Base-by-base conservation (phyloP, 148 eudicot genomes). In the Agrostemma githago region DNA sequence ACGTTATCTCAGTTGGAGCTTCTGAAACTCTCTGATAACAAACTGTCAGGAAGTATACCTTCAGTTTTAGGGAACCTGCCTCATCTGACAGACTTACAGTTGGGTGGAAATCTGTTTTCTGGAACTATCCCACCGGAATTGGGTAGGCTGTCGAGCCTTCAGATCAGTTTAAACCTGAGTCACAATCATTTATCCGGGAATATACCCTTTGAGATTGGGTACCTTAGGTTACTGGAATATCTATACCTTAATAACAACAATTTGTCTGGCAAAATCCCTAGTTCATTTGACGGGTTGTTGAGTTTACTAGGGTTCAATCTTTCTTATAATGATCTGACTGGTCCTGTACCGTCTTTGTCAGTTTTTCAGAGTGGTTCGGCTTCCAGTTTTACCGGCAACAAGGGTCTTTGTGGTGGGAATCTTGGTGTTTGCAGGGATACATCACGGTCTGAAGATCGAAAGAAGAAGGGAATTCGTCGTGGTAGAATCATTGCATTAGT, bases 51-150 rank as follows among this genome's bases (percentile, higher is more conserved):
- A 21, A 70, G 59, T 8, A 85, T 93, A 74, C 95, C 98, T 60
- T 77, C 77, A 37, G 81, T 81, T 48, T 62, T 91, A 54, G 98
- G 98, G 71, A 80, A 80, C 71, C 83, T 91, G 16, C 66, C 84
- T 26, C 86, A 83, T 73, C 70, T 93, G 56, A 89, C 92, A 1
- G 97, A 89, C 67, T 79, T 93, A 75, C 97, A 92, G 78, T 86
- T 92, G 90, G 98, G 98, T 38, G 96, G 98, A 12, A 94, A 92
- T 74, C 79, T 77, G 44, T 85, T 94, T 62, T 78, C 88, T 2
- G 98, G 98, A 4, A 72, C 58, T 66, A 90, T 94, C 61, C 98
- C 98, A 42, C 68, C 76, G 16, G 89, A 86, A 77, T 75, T 94
- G 58, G 96, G 98, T 64, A 87, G 78, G 54, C 78, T 94, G 40